Conservation (phyloP, 2,329 filamentous ascomycete species). For the Ophiostoma quercus region DNA sequence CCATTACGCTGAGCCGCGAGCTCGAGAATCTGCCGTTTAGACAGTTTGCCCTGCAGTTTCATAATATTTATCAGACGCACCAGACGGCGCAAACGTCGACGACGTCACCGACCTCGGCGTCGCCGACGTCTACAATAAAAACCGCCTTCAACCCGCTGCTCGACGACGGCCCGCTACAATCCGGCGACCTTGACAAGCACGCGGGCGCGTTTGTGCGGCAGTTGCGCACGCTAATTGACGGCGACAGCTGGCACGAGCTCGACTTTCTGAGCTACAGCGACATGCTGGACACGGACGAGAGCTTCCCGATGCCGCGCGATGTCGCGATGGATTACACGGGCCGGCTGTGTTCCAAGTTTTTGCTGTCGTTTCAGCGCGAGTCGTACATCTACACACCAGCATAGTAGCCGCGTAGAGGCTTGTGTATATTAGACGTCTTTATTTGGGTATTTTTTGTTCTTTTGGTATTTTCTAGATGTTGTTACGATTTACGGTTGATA, state of each 20-base stretch:
- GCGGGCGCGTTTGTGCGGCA: constrained; percentile 22
- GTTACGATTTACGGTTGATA: background rate
- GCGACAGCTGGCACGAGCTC: constrained; percentile 30
- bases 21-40: constrained; percentile 56
- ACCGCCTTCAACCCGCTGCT: constrained; percentile 52
- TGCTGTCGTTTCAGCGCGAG: constrained; percentile 45
- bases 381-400: constrained; percentile 23
- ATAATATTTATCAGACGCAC: constrained; percentile 56
- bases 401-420: constrained; percentile 2
- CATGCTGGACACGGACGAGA: constrained; percentile 12
- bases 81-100: constrained; percentile 37
- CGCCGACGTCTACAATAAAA: constrained; percentile 19
- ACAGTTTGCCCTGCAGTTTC: constrained; percentile 57
- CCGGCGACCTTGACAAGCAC: constrained; percentile 42
- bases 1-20: constrained; percentile 45
- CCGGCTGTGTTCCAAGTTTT: constrained; percentile 48
- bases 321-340: constrained; percentile 49
- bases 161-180: constrained; percentile 40
- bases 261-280: constrained; percentile 20
- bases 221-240: constrained; percentile 41
- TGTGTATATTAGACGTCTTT: background rate
- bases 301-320: constrained; percentile 33
- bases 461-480: background rate
- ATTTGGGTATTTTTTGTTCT: background rate
- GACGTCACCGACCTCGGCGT: constrained; percentile 32